Evolutionary conservation across 148 eudicot species (phyloP), one percentile per base, ranked within the genome.

Genomic region (Rhododendron griersonianum): DNA sequence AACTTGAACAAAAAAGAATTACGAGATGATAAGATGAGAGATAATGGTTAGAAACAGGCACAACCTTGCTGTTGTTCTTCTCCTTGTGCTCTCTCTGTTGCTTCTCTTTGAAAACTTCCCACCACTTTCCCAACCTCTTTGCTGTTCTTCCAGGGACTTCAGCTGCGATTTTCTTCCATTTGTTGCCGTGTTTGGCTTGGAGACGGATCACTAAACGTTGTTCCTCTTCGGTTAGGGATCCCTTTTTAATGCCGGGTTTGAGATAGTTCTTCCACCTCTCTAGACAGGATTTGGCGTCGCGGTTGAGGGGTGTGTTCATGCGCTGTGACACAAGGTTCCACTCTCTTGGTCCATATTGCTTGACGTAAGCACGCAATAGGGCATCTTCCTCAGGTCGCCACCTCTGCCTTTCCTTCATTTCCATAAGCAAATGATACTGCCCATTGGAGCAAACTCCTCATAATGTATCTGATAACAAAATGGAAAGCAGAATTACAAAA

Each of bases 21-120:
- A 25, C 3, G 14, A 25, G 74, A n/a, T 25, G 11, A 67, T 65
- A 9, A 51, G 57, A 51, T 16, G 61, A 15, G 21, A 16, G 61
- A 55, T 16, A 71, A 4, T 4, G 76, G 39, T 33, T 14, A 71
- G 39, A 71, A 39, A 30, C 19, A 9, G 76, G 39, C 76, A 71
- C 18, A 30, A 71, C 76, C 76, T 71, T 71, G 41, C 30, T 28
- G 35, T 4, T 93, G 37, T 45, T 89, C 4, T 86, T 91, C 71
- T 92, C 92, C 83, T 93, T 92, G 15, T 90, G 89, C 7, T 91
- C 95, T 75, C 98, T 83, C 73, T 91, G 92, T 8, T 94, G 98
- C 69, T 95, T 96, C 91, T 95, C 98, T 84, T 95, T 94, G 78
- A 93, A 96, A 10, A 96, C 98, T 83, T 96, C 98, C 98, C 96